A percentile compares a stretch with the other conserved stretches of the same genome.
Conservation (phyloP, 2,329 filamentous ascomycete species). For the Fusarium neocosmosporiellum region DNA sequence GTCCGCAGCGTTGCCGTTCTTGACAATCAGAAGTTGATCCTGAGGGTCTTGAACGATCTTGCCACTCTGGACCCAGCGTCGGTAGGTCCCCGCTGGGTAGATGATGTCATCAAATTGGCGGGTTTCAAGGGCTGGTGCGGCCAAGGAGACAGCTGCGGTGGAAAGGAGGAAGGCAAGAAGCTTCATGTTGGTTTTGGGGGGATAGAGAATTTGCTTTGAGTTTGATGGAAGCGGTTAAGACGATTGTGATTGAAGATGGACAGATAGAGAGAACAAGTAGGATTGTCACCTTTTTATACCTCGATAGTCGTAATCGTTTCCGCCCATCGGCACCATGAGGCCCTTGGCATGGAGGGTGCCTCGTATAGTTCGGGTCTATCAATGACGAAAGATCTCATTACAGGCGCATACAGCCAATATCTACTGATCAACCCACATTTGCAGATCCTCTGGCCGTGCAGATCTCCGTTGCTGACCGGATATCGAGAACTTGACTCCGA, state of each 20-base stretch:
- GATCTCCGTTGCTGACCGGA: neutral
- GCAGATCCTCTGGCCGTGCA: neutral
- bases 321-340: neutral
- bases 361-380: neutral
- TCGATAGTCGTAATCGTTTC: neutral
- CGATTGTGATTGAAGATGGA: neutral
- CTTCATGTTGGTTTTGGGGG: neutral
- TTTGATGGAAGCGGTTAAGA: neutral
- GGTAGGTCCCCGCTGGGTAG: constrained; percentile 10
- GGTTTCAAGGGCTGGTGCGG: neutral
- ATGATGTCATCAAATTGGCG: neutral
- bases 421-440: neutral
- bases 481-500: neutral
- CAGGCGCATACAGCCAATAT: neutral
- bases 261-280: neutral
- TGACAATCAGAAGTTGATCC: constrained; percentile 17
- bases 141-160: neutral
- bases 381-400: neutral
- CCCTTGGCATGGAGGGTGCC: neutral
- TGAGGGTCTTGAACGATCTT: constrained; percentile 1
- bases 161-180: neutral
- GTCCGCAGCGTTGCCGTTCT: constrained; percentile 6
- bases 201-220: neutral
- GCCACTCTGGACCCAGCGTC: constrained; percentile 10
- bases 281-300: neutral